Evolutionary conservation across 768 basidiomycete genomes (phyloP).

Genomic region (Dioszegia crocea): DNA sequence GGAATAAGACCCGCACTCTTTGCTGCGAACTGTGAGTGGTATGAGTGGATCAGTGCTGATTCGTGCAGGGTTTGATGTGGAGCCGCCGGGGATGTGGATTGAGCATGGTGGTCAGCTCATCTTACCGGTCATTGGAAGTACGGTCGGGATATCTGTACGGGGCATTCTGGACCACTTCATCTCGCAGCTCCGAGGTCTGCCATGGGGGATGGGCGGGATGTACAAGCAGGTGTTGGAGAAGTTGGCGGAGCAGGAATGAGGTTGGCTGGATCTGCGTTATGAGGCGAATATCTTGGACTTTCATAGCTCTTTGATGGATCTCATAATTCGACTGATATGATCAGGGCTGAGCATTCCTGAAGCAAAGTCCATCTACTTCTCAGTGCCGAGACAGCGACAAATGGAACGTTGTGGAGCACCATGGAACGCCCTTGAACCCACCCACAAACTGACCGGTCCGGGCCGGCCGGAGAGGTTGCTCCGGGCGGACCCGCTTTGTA

Average conservation of each 20-base stretch:
- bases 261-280: no score
- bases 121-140: constrained; percentile 35
- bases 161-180: constrained; percentile 31
- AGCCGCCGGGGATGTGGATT: constrained; percentile 32
- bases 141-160: constrained; percentile 15
- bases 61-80: constrained; percentile 32
- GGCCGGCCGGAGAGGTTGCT: not conserved
- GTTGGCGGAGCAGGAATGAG: constrained; percentile 21
- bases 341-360: no score
- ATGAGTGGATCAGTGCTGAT: not conserved
- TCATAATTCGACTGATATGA: no score
- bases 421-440: no score
- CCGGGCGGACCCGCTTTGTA: not conserved
- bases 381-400: no score
- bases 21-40: constrained; percentile 33
- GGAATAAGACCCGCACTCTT: constrained; percentile 25
- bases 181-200: constrained; percentile 25
- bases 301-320: no score
- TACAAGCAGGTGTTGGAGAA: constrained; percentile 33
- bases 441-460: not conserved
- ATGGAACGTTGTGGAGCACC: no score
- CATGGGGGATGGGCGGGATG: constrained; percentile 35
- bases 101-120: constrained; percentile 29
- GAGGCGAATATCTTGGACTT: no score
- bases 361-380: no score